Conservation (phyloP, 2,329 filamentous ascomycete species). For the Myotisia sp. region DNA sequence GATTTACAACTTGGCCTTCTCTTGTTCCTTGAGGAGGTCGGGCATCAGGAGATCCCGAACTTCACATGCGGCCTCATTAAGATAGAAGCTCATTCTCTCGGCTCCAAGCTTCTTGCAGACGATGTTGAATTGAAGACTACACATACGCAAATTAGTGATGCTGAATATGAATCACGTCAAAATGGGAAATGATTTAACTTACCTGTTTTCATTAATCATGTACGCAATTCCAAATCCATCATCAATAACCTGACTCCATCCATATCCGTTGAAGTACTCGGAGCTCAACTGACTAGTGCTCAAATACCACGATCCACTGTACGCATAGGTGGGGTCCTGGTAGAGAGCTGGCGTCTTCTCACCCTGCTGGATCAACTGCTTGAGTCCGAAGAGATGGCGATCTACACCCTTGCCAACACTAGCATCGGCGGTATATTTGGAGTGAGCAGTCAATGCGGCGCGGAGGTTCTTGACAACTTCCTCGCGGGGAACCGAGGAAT, state of each 20-base stretch:
- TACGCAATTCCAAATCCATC: slow-evolving; percentile 95
- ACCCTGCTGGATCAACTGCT: slow-evolving; percentile 69
- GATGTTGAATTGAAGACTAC: slow-evolving; percentile 91
- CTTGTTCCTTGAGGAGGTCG: slow-evolving; percentile 49
- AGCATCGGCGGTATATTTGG: slow-evolving; percentile 81
- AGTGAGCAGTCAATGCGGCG: slow-evolving; percentile 64
- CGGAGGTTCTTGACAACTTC: slow-evolving; percentile 63
- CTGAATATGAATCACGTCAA: not conserved
- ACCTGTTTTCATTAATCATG: slow-evolving; percentile 99
- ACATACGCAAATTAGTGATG: not conserved
- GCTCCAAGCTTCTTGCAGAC: slow-evolving; percentile 85
- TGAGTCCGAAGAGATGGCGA: slow-evolving; percentile 90
- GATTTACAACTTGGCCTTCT: slow-evolving; percentile 73
- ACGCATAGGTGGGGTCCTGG: slow-evolving; percentile 70
- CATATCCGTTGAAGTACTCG: slow-evolving; percentile 98
- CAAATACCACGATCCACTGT: slow-evolving; percentile 79
- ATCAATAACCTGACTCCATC: slow-evolving; percentile 95
- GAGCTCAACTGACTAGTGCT: slow-evolving; percentile 80
- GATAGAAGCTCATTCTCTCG: slow-evolving; percentile 86
- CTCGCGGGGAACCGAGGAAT: slow-evolving; percentile 48
- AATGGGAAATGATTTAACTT: slow-evolving; percentile 16
- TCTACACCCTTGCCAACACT: slow-evolving; percentile 89
- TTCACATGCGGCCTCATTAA: slow-evolving; percentile 85
- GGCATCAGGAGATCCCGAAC: slow-evolving; percentile 74
- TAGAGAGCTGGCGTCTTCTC: slow-evolving; percentile 73